phyloP scores from a whole-genome alignment of 1,284 basidiomycete genomes.

The Trametes hirsuta region DNA sequence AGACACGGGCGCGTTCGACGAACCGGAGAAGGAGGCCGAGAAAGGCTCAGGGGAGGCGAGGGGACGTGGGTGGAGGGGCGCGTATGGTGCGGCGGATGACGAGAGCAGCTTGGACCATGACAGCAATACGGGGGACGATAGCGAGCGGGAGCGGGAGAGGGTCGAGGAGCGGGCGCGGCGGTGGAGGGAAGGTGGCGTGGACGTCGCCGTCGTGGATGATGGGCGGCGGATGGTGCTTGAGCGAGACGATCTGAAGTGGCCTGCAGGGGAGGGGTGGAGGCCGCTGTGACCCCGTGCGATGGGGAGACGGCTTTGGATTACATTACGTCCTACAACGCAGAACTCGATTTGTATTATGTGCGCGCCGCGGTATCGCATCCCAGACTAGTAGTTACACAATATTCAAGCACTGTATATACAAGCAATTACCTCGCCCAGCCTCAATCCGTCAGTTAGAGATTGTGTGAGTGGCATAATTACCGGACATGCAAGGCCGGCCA shows the following conservation, averaged over 20 bases:
- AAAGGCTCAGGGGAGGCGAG: background rate
- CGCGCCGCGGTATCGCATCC: background rate
- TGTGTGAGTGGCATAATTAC: too few relatives aligned
- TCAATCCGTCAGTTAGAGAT: too few relatives aligned
- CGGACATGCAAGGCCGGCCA: too few relatives aligned
- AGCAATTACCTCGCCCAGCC: background rate
- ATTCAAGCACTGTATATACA: background rate
- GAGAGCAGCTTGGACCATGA: slow-evolving; percentile 28
- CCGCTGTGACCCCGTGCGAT: slow-evolving; percentile 38
- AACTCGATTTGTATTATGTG: slow-evolving; percentile 7
- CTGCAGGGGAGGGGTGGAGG: slow-evolving; percentile 61
- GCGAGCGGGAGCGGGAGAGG: slow-evolving; percentile 8
- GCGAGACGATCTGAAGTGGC: slow-evolving; percentile 64
- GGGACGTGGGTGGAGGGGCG: slow-evolving; percentile 4
- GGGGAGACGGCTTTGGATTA: background rate
- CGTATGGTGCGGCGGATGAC: slow-evolving; percentile 15
- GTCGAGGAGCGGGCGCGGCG: slow-evolving; percentile 30
- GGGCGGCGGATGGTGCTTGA: slow-evolving; percentile 34
- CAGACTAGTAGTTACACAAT: background rate
- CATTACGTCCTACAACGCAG: background rate
- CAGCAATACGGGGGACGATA: slow-evolving; percentile 16
- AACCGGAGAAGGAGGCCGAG: too few relatives aligned
- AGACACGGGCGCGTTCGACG: background rate
- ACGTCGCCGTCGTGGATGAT: slow-evolving; percentile 32
- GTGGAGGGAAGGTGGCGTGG: slow-evolving; percentile 38